Evolutionary conservation across 495 filamentous ascomycete species (phyloP).

Genomic region (Aspergillus sparsus): DNA sequence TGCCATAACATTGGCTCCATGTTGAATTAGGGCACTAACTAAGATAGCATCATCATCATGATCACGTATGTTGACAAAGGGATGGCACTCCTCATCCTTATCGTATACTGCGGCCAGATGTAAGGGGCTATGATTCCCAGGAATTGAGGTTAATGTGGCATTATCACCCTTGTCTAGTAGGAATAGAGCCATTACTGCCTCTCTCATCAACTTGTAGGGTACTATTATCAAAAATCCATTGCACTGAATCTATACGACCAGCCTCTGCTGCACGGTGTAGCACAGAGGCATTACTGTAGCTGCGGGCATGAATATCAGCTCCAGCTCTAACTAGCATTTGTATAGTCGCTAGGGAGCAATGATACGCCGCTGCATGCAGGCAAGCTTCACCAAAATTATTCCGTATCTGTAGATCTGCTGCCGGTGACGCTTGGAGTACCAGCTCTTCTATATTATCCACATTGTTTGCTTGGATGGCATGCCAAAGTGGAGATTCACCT

Average conservation of each 20-base stretch:
- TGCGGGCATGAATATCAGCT: not conserved
- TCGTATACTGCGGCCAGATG: not conserved
- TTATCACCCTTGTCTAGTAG: not conserved
- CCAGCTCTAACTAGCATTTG: not conserved
- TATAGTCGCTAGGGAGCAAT: not conserved
- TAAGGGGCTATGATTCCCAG: not conserved
- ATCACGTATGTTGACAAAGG: not conserved
- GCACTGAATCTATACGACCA: not conserved
- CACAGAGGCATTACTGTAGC: not conserved
- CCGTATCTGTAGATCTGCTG: not conserved
- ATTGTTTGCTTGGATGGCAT: not conserved
- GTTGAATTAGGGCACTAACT: not conserved
- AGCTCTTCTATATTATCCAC: not conserved
- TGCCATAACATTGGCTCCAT: not conserved
- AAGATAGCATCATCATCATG: not conserved
- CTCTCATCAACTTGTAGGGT: not conserved
- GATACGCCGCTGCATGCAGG: not conserved
- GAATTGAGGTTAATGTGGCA: not conserved
- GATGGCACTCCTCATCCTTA: not conserved
- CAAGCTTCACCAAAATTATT: not conserved
- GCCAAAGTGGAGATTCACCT: not conserved
- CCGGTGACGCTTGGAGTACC: not conserved
- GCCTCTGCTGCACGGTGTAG: not conserved
- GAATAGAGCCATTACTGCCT: not conserved
- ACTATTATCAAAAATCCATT: not conserved